Evolutionary conservation across 2,329 filamentous ascomycete genomes (phyloP).

Genomic region (Cercospora janseana): DNA sequence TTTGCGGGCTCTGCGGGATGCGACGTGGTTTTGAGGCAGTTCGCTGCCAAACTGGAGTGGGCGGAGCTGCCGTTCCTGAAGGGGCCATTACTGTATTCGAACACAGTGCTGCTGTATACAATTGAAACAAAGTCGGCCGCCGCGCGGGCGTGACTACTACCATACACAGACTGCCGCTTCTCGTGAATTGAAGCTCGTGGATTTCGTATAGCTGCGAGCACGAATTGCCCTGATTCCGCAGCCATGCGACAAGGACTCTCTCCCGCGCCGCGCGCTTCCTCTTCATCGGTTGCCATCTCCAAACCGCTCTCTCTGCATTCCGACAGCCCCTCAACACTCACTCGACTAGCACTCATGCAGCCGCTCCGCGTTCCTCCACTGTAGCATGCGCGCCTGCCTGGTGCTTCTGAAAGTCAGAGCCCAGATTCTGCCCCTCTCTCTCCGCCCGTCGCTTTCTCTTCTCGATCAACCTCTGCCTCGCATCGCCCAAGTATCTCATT

Average conservation of each 20-base stretch:
- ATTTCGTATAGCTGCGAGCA: constrained; percentile 7
- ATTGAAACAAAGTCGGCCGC: background rate
- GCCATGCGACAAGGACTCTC: background rate
- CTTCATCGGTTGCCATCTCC: background rate
- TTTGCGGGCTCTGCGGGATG: no score
- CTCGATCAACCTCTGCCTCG: constrained; percentile 78
- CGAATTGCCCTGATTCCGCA: no score
- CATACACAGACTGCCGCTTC: constrained; percentile 7
- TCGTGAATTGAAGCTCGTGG: background rate
- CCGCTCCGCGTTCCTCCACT: constrained; percentile 9
- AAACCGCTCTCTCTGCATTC: background rate
- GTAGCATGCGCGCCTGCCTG: constrained; percentile 30
- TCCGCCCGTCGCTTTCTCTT: constrained; percentile 79
- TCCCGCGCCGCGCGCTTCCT: background rate
- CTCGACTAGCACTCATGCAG: constrained; percentile 1
- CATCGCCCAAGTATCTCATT: constrained; percentile 70
- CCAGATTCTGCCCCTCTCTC: constrained; percentile 50
- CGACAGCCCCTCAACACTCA: background rate
- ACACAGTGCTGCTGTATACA: constrained; percentile 9
- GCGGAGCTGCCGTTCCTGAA: constrained; percentile 11
- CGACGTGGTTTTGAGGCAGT: background rate
- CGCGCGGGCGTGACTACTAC: background rate
- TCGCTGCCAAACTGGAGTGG: background rate
- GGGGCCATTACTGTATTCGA: constrained; percentile 7
- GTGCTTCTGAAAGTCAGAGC: constrained; percentile 35